phyloP scores from a whole-genome alignment of 352 stramenopile species.

The Phytophthora foliorum region DNA sequence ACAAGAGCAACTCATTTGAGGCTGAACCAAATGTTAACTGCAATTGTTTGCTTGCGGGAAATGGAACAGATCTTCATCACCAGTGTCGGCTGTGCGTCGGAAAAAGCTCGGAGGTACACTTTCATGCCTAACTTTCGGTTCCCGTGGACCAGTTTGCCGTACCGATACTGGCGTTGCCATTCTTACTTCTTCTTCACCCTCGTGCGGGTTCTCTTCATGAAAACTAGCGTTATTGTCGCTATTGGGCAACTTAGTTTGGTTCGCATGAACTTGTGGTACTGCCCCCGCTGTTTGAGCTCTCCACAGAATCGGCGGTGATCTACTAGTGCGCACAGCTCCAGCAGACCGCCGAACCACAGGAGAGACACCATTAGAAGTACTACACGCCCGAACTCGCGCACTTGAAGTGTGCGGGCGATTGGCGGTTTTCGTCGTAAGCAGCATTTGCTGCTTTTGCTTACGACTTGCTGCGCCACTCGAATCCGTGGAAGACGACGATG shows the following conservation, averaged over 20 bases:
- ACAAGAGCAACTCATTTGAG: conserved; percentile 10
- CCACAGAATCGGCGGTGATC: conserved; percentile 20
- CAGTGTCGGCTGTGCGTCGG: conserved; percentile 3
- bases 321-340: conserved; percentile 29
- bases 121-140: conserved; percentile 8
- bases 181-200: conserved; percentile 22
- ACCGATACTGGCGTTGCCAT: conserved; percentile 2
- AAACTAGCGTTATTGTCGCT: conserved; percentile 14
- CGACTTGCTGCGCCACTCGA: conserved; percentile 39
- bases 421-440: conserved; percentile 36
- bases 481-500: conserved; percentile 35
- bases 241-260: background rate
- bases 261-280: conserved; percentile 14
- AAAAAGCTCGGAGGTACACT: conserved; percentile 16
- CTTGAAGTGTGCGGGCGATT: conserved; percentile 36
- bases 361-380: conserved; percentile 5
- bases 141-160: background rate
- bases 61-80: conserved; percentile 36
- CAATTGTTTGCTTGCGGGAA: conserved; percentile 25
- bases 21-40: background rate
- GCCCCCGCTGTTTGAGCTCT: conserved; percentile 44
- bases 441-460: conserved; percentile 60
- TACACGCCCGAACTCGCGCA: conserved; percentile 19
- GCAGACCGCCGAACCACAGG: conserved; percentile 22
- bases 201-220: background rate